Evolutionary conservation across 2,329 filamentous ascomycete species (phyloP).

Genomic region (Aspergillus brasiliensis): DNA sequence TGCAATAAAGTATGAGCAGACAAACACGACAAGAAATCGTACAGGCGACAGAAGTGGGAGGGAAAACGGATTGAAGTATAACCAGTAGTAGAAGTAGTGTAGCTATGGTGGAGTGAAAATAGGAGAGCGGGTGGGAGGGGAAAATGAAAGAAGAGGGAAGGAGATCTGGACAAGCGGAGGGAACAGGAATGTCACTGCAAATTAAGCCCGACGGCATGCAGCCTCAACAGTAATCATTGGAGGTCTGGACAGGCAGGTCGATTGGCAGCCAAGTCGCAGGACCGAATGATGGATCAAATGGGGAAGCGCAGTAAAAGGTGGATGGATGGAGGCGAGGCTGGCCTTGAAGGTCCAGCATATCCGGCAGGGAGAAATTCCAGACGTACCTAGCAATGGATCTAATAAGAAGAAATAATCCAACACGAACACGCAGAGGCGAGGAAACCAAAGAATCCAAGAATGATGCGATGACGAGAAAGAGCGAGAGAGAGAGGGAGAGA

Average conservation of each 20-base stretch:
- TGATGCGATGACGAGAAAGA: too few species aligned
- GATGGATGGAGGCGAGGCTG: constrained; percentile 17
- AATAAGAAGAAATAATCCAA: constrained; percentile 13
- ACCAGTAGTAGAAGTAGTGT: not conserved
- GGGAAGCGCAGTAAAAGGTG: constrained; percentile 10
- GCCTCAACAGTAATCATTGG: constrained; percentile 16
- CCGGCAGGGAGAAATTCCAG: not conserved
- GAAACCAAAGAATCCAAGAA: too few species aligned
- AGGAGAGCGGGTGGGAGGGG: constrained; percentile 10
- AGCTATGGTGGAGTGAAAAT: constrained; percentile 2
- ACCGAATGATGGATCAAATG: constrained; percentile 21
- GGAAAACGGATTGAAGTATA: constrained; percentile 9
- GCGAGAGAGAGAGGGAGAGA: too few species aligned
- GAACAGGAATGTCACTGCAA: constrained; percentile 20
- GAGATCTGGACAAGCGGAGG: constrained; percentile 19
- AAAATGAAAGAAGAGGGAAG: constrained; percentile 16
- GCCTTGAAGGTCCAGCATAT: constrained; percentile 12
- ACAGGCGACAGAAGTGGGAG: constrained; percentile 15
- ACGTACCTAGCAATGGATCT: constrained; percentile 6
- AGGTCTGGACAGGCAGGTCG: constrained; percentile 14
- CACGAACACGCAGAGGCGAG: too few species aligned
- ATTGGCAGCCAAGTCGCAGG: constrained; percentile 15
- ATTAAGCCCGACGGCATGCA: constrained; percentile 23
- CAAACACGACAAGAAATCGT: constrained; percentile 17
- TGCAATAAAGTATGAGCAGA: not conserved